phyloP scores from a whole-genome alignment of 2,329 filamentous ascomycete genomes.

The Orbilia oligospora region DNA sequence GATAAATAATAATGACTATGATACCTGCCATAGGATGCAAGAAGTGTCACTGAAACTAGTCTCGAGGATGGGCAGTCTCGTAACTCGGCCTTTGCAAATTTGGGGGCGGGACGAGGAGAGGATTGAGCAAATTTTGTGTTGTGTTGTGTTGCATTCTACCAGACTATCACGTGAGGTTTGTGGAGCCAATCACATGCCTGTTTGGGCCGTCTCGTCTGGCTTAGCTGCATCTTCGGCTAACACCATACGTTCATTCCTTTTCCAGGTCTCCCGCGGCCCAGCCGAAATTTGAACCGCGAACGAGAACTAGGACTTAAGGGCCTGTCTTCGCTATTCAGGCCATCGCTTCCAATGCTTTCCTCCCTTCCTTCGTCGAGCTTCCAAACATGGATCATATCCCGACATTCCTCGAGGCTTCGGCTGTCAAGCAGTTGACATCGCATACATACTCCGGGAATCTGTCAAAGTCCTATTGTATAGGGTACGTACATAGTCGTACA shows the following conservation, averaged over 20 bases:
- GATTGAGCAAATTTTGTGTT: no score
- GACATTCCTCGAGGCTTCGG: constrained; percentile 70
- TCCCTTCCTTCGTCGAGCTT: constrained; percentile 2
- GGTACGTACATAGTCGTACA: constrained; percentile 67
- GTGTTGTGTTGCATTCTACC: background rate
- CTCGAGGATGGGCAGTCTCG: no score
- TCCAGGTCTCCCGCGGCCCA: constrained; percentile 26
- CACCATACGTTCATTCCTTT: background rate
- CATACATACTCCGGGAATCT: constrained; percentile 75
- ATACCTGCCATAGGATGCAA: no score
- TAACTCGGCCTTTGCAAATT: no score
- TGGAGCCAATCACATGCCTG: constrained; percentile 16
- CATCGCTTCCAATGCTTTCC: constrained; percentile 3
- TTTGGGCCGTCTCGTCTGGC: background rate
- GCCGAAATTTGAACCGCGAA: constrained; percentile 48
- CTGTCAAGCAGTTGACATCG: constrained; percentile 70
- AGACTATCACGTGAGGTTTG: no score
- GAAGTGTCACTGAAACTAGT: no score
- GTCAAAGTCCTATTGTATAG: constrained; percentile 76
- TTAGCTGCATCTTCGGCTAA: constrained; percentile 10
- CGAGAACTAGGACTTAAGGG: constrained; percentile 27
- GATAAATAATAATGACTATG: no score
- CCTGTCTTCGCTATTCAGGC: background rate
- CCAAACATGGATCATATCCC: constrained; percentile 45
- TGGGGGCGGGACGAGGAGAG: no score